Evolutionary conservation across 345 rosid genomes (phyloP).

Genomic region (Syzygium oleosum): DNA sequence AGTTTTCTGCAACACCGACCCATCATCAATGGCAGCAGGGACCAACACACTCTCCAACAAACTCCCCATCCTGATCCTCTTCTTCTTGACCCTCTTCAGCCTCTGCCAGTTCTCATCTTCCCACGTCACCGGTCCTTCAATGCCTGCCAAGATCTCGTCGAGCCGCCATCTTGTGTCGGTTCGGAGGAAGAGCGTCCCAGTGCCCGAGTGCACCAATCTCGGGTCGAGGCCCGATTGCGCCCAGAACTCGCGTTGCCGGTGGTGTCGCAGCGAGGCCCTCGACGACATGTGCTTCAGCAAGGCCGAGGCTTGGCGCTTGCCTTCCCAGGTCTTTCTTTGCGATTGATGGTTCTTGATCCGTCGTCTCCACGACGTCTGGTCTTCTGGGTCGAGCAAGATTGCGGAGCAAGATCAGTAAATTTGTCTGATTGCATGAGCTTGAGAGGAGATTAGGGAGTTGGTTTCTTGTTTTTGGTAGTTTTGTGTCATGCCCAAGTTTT

Average conservation of each 20-base stretch:
- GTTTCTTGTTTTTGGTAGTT: not conserved
- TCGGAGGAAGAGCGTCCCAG: conserved; percentile 27
- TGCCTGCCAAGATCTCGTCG: conserved; percentile 1
- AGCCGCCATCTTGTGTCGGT: conserved; percentile 19
- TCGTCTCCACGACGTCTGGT: not conserved
- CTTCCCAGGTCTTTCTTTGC: conserved; percentile 65
- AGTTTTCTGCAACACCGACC: not conserved
- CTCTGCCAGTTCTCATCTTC: conserved; percentile 11
- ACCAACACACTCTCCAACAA: not conserved
- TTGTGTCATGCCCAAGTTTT: not conserved
- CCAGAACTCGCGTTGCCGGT: conserved; percentile 44
- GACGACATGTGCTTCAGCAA: conserved; percentile 66
- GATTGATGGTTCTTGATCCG: conserved; percentile 8
- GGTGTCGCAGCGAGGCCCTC: conserved; percentile 78
- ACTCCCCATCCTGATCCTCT: conserved; percentile 1
- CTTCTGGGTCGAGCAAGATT: not conserved
- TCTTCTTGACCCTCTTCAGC: not conserved
- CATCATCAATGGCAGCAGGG: not conserved
- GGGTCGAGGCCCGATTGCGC: conserved; percentile 52
- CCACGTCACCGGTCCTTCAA: conserved; percentile 2
- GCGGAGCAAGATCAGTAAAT: not conserved
- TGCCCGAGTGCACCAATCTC: conserved; percentile 46
- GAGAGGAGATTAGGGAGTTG: not conserved
- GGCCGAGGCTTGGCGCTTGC: conserved; percentile 62
- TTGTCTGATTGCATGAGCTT: not conserved